Evolutionary conservation across 768 basidiomycete genomes (phyloP), one percentile per base, ranked within the genome.

Genomic region (Multifurca ochricompacta): DNA sequence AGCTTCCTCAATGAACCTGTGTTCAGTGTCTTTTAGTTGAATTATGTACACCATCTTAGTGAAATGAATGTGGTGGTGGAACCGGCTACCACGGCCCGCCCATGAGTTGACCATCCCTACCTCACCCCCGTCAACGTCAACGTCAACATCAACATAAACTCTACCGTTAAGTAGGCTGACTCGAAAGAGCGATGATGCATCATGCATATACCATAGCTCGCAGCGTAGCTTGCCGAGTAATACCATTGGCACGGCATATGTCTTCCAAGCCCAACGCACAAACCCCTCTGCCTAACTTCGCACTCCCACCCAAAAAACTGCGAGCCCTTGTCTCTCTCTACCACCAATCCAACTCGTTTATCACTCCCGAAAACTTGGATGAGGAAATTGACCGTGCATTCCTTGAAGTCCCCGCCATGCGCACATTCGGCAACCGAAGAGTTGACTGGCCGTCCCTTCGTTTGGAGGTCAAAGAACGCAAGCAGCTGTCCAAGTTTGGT

Each of bases 261-360:
- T 64, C 66, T 25, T 53, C 62, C 10, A 44, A 51, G 9, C 59
- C 58, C 18, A 32, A 52, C 16, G 14, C 53, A 3, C 40, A 59
- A 25, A n/a, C 51, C 0, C 45, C 54, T 3, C 55, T 53, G 36
- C 53, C 61, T 3, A 44, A 51, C 16, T 53, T 61, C 47, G 62
- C 69, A n/a, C 74, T 84, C 4, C 73, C 83, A 2, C 73, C 74
- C 3, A 72, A 76, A 19, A 76, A 72, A 70, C 73, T 88, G 72
- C 83, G 85, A 55, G 82, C 85, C 3, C 81, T 90, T 58, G 77
- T 89, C 58, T 75, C 80, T 9, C 77, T 91, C 49, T 91, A 90
- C 71, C 87, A 91, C 72, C 80, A 87, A 70, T 70, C 82, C 45
- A 79, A 79, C 53, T 70, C 73, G 2, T 88, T 86, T 71, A 77